Base-by-base conservation (phyloP, 2,329 filamentous ascomycete species). In the Helotiales sp. region DNA sequence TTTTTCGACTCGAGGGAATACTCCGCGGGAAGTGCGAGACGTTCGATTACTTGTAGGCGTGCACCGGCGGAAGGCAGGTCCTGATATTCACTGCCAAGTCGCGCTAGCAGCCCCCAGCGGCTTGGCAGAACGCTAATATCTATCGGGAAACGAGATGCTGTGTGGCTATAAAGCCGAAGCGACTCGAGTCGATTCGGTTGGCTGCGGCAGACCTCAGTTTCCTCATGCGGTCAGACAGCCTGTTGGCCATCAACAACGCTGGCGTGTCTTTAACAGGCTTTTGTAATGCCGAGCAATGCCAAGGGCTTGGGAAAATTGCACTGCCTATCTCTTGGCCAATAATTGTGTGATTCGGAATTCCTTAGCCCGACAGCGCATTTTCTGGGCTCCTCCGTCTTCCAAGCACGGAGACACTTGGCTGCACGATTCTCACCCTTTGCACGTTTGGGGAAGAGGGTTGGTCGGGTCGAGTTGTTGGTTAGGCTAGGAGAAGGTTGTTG, bases 381-480 rank as follows among this genome's bases (percentile, higher is more conserved):
- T 43, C 40, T 43, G n/a, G 40, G 40, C 20, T 43, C 40, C 28
- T 59, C 57, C 34, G 34, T 60, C 57, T n/a, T 26, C 59, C 59
- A 61, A 61, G 59, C 15, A 61, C 59, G 59, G 43, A 40, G 26
- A 34, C n/a, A 22, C 59, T 50, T 50, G 59, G 59, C 59, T 43
- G 37, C 24, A 20, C 43, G n/a, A 11, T 28, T 50, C 43, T 61
- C 59, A 61, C 24, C 22, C 58, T n/a, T 58, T 43, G 32, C 24
- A 43, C 15, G 55, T 59, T 59, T 59, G 20, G 40, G 34, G 34
- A 24, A 22, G 34, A 43, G 54, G 30, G 3, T 10, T n/a, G n/a
- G n/a, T n/a, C n/a, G n/a, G n/a, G n/a, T n/a, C n/a, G n/a, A n/a
- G n/a, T n/a, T n/a, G n/a, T n/a, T n/a, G n/a, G n/a, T n/a, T n/a